phyloP scores from a whole-genome alignment of 2,329 filamentous ascomycete species.

The Fusarium sp. region DNA sequence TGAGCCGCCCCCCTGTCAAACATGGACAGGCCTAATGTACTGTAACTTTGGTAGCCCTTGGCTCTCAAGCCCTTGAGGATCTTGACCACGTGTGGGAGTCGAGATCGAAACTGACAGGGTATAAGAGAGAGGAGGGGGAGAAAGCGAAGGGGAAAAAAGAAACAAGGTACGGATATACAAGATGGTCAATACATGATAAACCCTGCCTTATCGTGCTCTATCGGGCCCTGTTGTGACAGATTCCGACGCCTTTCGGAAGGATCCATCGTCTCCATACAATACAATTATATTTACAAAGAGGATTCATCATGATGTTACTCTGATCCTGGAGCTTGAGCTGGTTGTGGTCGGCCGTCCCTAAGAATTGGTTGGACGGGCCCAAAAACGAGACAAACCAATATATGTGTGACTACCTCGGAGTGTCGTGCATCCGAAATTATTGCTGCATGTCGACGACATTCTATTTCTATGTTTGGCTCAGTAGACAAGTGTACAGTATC shows the following conservation, averaged over 20 bases:
- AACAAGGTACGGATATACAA: conserved; percentile 7
- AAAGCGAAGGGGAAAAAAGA: not conserved
- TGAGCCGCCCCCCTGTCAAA: conserved; percentile 36
- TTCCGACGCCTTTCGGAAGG: conserved; percentile 27
- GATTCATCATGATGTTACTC: conserved; percentile 36
- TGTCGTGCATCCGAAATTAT: conserved; percentile 49
- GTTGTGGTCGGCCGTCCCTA: conserved; percentile 22
- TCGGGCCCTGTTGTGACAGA: conserved; percentile 12
- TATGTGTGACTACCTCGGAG: conserved; percentile 47
- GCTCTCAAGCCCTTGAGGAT: conserved; percentile 26
- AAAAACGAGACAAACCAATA: conserved; percentile 28
- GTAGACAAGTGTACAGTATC: conserved; percentile 9
- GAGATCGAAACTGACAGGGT: conserved; percentile 26
- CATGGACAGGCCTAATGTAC: conserved; percentile 29
- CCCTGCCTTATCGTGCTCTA: conserved; percentile 6
- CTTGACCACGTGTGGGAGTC: conserved; percentile 46
- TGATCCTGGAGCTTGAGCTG: conserved; percentile 29
- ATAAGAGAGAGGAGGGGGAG: not conserved
- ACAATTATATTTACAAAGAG: not conserved
- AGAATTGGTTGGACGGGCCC: conserved; percentile 28
- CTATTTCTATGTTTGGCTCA: conserved; percentile 40
- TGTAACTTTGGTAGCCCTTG: conserved; percentile 19
- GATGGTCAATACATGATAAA: conserved; percentile 8
- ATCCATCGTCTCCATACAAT: conserved; percentile 15
- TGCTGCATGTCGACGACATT: conserved; percentile 46